Base-by-base conservation (phyloP, 2,329 filamentous ascomycete species). In the Botrytis galanthina region DNA sequence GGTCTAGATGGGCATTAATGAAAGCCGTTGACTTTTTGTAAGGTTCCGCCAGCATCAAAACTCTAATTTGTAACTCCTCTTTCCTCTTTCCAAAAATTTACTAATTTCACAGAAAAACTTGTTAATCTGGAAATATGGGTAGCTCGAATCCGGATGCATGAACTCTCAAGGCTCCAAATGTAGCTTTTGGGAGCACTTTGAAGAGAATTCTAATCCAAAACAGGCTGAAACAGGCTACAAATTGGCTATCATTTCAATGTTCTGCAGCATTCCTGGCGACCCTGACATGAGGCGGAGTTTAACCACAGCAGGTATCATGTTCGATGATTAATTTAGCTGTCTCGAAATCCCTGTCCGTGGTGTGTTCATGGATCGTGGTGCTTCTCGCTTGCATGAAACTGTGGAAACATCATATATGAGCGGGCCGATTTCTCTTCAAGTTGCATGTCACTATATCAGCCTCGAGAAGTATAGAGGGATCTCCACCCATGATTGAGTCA, bases 11-110 rank as follows among this genome's bases (percentile, higher is more conserved):
- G 9, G 46, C 9, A 10, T 48, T 10, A 0, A 22, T 48, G 22
- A 4, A 26, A 26, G 20, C 3, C 0, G 5, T 26, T 10, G 20
- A 2, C 9, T 1, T 26, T 1, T 12, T 26, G 0, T 26, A 10
- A 4, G 4, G 22, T 12, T 14, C 22, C 5, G 46, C 46, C 22
- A n/a, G 22, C 10, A 51, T 51, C 6, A 57, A 29, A 57, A 29
- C 14, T 57, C 48, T 22, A 9, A 22, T 46, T 46, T 20, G 0
- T 4, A 46, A 9, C 4, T 22, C 9, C 44, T 46, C 44, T 22
- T 51, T 22, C 9, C 22, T 51, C 46, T 22, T 51, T 26, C 3
- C 46, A 51, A 12, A 26, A 12, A 48, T 1, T 26, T 26, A 46
- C 8, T 26, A 26, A 4, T 26, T 2, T 26, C 46, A 26, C 4